Evolutionary conservation across 148 eudicot genomes (phyloP).

Genomic region (Salicornia ramosissima): DNA sequence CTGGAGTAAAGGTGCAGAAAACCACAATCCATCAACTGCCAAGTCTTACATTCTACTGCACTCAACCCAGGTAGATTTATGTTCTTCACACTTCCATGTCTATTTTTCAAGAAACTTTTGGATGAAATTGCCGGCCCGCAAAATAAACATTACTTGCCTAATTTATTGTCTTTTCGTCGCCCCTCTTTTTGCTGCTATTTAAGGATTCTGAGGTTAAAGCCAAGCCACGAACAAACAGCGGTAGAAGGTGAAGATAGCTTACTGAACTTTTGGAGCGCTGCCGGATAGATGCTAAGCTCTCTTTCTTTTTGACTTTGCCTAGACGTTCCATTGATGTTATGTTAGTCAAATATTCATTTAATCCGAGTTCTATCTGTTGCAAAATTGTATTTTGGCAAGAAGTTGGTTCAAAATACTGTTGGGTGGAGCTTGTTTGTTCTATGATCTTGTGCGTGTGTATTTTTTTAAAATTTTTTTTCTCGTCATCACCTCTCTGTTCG

Average conservation of each 20-base stretch:
- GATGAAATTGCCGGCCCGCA: background rate
- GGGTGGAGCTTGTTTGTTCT: background rate
- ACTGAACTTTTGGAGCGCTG: background rate
- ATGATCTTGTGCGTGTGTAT: too few relatives aligned
- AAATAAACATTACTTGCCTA: background rate
- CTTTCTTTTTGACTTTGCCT: background rate
- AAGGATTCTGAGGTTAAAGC: constrained; percentile 41
- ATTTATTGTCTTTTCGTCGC: background rate
- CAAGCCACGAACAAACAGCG: constrained; percentile 29
- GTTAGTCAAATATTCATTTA: background rate
- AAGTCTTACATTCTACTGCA: constrained; percentile 65
- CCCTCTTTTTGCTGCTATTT: background rate
- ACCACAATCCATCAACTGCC: constrained; percentile 87
- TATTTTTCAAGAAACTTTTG: background rate
- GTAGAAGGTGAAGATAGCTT: constrained; percentile 17
- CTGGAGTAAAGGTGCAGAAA: constrained; percentile 99
- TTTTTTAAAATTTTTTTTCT: too few relatives aligned
- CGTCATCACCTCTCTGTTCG: too few relatives aligned
- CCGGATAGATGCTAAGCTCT: background rate
- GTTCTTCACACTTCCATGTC: background rate
- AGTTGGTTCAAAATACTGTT: background rate
- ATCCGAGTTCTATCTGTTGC: background rate
- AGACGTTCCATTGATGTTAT: background rate
- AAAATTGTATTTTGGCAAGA: background rate
- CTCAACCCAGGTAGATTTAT: constrained; percentile 55